phyloP scores from a whole-genome alignment of 2,329 filamentous ascomycete genomes.

The Ustilaginoidea virens region DNA sequence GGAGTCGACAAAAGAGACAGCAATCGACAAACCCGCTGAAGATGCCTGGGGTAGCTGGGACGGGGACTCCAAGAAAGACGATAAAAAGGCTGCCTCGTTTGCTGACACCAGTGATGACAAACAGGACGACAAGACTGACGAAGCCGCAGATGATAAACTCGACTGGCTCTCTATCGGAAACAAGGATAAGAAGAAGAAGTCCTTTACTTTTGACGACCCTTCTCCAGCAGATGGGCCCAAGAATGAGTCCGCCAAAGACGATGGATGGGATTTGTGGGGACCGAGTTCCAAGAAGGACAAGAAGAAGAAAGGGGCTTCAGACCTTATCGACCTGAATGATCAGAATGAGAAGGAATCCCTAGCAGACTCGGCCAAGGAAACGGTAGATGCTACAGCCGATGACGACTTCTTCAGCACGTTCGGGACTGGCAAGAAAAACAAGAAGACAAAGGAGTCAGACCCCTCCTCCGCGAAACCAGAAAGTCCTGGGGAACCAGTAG shows the following conservation, averaged over 20 bases:
- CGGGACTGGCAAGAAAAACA: constrained; percentile 36
- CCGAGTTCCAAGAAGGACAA: constrained; percentile 15
- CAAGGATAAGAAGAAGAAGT: constrained; percentile 10
- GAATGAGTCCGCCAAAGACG: too few species aligned
- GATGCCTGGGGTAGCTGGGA: constrained; percentile 2
- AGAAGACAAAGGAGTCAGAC: constrained; percentile 19
- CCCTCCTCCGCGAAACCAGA: constrained; percentile 22
- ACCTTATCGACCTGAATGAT: constrained; percentile 22
- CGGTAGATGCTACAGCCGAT: constrained; percentile 19
- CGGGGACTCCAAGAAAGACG: constrained; percentile 7
- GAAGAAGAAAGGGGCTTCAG: constrained; percentile 25
- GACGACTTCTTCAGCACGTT: constrained; percentile 42
- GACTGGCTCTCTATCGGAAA: constrained; percentile 1
- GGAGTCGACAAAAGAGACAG: not conserved
- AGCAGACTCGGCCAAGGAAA: constrained; percentile 13
- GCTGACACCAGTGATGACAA: constrained; percentile 1
- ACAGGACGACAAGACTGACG: constrained; percentile 1
- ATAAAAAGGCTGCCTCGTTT: constrained; percentile 4
- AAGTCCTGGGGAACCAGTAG: constrained; percentile 26
- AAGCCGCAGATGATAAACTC: constrained; percentile 1
- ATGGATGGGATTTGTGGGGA: constrained; percentile 12
- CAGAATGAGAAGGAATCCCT: constrained; percentile 10
- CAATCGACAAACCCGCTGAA: constrained; percentile 2
- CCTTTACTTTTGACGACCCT: constrained; percentile 6
- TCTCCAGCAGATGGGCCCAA: too few species aligned